phyloP scores from a whole-genome alignment of 371 early-diverging fungal genomes.

The Blastocladiella emersonii region DNA sequence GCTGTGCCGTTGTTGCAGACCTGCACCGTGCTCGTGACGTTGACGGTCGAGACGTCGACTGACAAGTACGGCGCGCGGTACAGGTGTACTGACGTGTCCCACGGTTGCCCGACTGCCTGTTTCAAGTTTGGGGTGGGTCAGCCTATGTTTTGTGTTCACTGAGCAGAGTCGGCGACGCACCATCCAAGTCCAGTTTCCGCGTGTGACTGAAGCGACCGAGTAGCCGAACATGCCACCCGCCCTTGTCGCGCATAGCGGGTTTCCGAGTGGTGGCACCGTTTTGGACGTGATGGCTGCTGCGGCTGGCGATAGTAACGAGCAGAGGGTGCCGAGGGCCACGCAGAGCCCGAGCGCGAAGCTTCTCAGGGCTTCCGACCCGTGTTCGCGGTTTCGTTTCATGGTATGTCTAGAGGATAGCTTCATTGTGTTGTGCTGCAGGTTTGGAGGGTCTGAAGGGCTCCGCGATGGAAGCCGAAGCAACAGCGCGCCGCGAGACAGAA shows the following conservation, averaged over 20 bases:
- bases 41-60: not conserved
- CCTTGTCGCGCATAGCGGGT: not conserved
- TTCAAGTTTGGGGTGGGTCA: too few species aligned
- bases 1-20: not conserved
- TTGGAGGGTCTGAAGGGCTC: too few species aligned
- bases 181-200: not conserved
- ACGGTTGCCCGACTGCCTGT: conserved; percentile 3
- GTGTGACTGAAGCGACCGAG: not conserved
- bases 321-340: too few species aligned
- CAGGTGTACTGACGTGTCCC: not conserved
- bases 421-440: too few species aligned
- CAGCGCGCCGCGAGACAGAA: too few species aligned
- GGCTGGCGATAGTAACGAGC: too few species aligned
- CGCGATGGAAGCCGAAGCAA: too few species aligned
- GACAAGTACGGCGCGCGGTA: not conserved
- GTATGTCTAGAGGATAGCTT: too few species aligned
- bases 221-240: conserved; percentile 5
- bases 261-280: not conserved
- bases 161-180: not conserved
- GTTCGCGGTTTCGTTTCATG: too few species aligned
- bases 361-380: too few species aligned
- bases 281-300: not conserved
- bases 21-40: not conserved
- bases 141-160: too few species aligned
- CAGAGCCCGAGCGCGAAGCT: too few species aligned